phyloP scores from a whole-genome alignment of 441 rosid species.

The Melastoma candidum region DNA sequence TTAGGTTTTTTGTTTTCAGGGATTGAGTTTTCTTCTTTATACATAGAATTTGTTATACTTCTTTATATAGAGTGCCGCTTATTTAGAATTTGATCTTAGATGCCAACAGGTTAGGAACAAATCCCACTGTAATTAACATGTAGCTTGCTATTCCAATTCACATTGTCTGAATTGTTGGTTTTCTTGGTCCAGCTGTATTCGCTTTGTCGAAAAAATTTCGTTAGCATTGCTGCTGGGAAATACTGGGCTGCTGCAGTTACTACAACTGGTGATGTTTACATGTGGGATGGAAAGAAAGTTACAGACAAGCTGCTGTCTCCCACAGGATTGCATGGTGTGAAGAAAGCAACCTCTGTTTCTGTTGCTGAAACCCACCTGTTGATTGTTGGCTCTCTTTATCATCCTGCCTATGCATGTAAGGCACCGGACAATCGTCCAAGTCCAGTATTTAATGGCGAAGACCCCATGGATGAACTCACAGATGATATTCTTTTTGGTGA shows the following conservation, averaged over 20 bases:
- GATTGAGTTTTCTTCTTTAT: too few species aligned
- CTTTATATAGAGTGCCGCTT: too few species aligned
- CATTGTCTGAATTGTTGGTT: conserved; percentile 6
- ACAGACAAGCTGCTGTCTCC: conserved; percentile 48
- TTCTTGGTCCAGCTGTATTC: conserved; percentile 44
- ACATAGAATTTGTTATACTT: too few species aligned
- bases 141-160: neutral
- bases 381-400: conserved; percentile 75
- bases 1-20: too few species aligned
- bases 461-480: conserved; percentile 43
- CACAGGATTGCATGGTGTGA: conserved; percentile 73
- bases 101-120: conserved; percentile 99
- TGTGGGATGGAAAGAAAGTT: conserved; percentile 80
- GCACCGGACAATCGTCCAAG: conserved; percentile 25
- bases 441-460: conserved; percentile 23
- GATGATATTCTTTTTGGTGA: conserved; percentile 60
- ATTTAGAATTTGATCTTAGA: conserved; percentile 39
- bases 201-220: conserved; percentile 46
- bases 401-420: conserved; percentile 48
- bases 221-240: conserved; percentile 83
- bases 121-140: conserved; percentile 24
- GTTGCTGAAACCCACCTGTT: conserved; percentile 96
- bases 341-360: conserved; percentile 79
- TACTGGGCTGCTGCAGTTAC: conserved; percentile 90
- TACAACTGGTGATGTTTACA: conserved; percentile 76